phyloP scores from a whole-genome alignment of 306 rosid species.

The Castanea crenata region DNA sequence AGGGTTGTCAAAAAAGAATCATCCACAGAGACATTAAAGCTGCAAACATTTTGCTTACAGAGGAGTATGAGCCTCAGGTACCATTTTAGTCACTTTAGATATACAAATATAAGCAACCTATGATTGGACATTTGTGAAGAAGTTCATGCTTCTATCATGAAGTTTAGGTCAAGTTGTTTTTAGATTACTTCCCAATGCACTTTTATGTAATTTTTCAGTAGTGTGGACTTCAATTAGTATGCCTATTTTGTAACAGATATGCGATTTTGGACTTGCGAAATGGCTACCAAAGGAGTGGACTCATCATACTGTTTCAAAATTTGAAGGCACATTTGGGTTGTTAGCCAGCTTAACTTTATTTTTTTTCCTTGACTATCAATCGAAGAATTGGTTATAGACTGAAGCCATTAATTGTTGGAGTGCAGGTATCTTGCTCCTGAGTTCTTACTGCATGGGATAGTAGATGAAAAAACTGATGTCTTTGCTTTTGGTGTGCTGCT shows the following conservation, averaged over 20 bases:
- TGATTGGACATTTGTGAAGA: background rate
- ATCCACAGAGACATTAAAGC: conserved; percentile 97
- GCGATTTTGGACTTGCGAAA: conserved; percentile 98
- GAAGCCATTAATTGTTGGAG: background rate
- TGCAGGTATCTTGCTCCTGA: conserved; percentile 93
- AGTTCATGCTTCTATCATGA: background rate
- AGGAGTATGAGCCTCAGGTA: conserved; percentile 87
- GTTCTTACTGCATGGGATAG: conserved; percentile 88
- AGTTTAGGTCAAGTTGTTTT: background rate
- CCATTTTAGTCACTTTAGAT: conserved; percentile 18
- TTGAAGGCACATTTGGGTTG: conserved; percentile 98
- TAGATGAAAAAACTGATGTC: conserved; percentile 91
- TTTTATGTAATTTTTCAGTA: background rate
- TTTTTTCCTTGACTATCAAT: conserved; percentile 1
- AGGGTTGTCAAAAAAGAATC: conserved; percentile 89
- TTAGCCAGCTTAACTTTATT: conserved; percentile 24
- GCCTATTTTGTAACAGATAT: conserved; percentile 45
- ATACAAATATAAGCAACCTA: background rate
- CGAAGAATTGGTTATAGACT: background rate
- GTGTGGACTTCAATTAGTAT: background rate
- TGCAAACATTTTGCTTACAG: conserved; percentile 86
- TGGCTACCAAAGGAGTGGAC: conserved; percentile 98
- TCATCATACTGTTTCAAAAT: conserved; percentile 77
- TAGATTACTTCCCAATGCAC: background rate
- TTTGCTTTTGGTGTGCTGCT: conserved; percentile 90